These are phyloP conservation scores for Yamadazyma pseudoaaseri DNA, from an alignment of 1,139 yeast species.

Conservation along the genomic window DNA sequence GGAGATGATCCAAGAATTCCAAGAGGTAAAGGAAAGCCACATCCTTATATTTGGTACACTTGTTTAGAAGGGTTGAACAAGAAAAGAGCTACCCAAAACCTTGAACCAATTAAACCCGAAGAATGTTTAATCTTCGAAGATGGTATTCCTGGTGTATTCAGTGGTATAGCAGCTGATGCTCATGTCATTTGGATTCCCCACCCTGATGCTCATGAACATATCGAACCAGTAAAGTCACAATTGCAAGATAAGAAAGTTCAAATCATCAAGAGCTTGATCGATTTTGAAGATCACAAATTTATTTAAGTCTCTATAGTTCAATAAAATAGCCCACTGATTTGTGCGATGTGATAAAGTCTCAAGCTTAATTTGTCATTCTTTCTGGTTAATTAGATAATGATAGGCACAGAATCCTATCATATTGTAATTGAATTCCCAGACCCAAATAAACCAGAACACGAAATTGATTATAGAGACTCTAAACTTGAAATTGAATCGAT, in stretches of 20 bases:
- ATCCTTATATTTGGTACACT: slow-evolving; percentile 86
- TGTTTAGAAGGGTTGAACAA: slow-evolving; percentile 71
- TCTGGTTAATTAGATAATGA: slow-evolving; percentile 23
- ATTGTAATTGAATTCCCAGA: slow-evolving; percentile 29
- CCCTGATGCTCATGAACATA: slow-evolving; percentile 55
- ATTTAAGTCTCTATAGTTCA: neutral
- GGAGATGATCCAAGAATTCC: slow-evolving; percentile 88
- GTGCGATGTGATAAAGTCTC: neutral
- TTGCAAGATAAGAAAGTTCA: slow-evolving; percentile 44
- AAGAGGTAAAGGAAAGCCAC: slow-evolving; percentile 85
- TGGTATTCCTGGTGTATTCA: slow-evolving; percentile 83
- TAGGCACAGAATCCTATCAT: slow-evolving; percentile 46
- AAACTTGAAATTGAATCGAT: slow-evolving; percentile 29
- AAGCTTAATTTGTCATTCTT: neutral
- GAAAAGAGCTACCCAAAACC: slow-evolving; percentile 29
- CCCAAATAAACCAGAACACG: slow-evolving; percentile 7
- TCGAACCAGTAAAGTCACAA: slow-evolving; percentile 10
- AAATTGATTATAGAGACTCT: slow-evolving; percentile 35
- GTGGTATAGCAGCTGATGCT: slow-evolving; percentile 83
- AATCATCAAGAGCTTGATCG: slow-evolving; percentile 44
- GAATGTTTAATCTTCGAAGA: slow-evolving; percentile 93
- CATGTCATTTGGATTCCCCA: slow-evolving; percentile 93
- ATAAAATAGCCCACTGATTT: neutral
- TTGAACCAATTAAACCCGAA: slow-evolving; percentile 55
- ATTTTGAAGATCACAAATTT: slow-evolving; percentile 45